phyloP scores from a whole-genome alignment of 257 asterid species.

The Solanum habrochaites region DNA sequence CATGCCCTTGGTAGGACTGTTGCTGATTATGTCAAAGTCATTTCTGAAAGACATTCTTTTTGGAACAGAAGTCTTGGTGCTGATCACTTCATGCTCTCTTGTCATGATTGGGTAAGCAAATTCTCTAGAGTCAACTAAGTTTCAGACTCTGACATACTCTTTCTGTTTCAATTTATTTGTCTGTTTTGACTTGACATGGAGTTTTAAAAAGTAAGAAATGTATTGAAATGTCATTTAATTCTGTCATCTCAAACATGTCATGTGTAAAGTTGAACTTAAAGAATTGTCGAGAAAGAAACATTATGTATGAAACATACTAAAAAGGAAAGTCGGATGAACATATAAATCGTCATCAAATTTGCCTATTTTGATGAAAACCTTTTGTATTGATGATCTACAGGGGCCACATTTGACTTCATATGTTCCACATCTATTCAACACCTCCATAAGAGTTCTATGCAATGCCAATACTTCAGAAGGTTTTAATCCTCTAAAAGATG shows the following conservation, averaged over 20 bases:
- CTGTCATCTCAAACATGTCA: not conserved
- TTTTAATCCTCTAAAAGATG: conserved; percentile 61
- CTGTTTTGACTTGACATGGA: not conserved
- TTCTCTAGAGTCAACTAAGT: not conserved
- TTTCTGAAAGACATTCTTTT: conserved; percentile 45
- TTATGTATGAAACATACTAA: not conserved
- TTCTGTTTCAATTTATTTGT: not conserved
- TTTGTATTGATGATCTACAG: conserved; percentile 12
- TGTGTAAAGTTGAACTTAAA: not conserved
- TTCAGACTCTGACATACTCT: not conserved
- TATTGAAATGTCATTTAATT: not conserved
- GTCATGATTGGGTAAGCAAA: conserved; percentile 77
- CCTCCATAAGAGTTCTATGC: conserved; percentile 67
- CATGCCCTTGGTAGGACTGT: conserved; percentile 36
- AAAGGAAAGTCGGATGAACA: not conserved
- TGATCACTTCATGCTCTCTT: conserved; percentile 89
- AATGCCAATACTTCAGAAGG: conserved; percentile 86
- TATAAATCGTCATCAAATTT: not conserved
- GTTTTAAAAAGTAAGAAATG: not conserved
- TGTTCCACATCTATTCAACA: conserved; percentile 51
- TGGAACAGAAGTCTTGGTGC: conserved; percentile 77
- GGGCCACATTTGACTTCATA: conserved; percentile 53
- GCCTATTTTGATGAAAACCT: not conserved
- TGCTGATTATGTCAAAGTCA: conserved; percentile 47
- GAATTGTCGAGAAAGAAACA: not conserved